Percentiles rank a stretch among this genome's conserved stretches.
These are phyloP conservation scores for Tetrahymena malaccensis DNA, from an alignment of 73 alveolate genomes.

Conservation along the genomic window DNA sequence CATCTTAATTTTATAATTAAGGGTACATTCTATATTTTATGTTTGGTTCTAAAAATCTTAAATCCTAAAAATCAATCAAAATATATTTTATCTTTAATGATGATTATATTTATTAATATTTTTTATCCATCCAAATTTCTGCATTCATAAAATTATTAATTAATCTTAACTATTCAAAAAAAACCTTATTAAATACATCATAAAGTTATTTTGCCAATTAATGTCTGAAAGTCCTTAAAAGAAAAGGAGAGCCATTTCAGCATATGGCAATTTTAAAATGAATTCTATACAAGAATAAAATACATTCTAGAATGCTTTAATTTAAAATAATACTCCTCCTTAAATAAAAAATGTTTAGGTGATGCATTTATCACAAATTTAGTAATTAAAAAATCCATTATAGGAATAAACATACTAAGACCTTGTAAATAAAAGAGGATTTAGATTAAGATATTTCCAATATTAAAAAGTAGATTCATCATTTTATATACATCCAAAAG, in stretches of 20 bases:
- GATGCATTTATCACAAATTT: background rate
- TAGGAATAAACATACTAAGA: background rate
- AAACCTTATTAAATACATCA: too few relatives aligned
- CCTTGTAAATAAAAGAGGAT: background rate
- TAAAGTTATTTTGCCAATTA: background rate
- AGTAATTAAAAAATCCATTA: background rate
- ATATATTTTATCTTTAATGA: background rate
- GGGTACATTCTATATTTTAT: too few relatives aligned
- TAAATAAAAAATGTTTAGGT: background rate
- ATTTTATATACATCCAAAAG: background rate
- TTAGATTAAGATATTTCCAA: background rate
- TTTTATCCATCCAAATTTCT: background rate
- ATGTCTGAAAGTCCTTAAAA: background rate
- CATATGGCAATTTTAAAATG: background rate
- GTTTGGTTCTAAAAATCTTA: background rate
- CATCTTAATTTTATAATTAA: too few relatives aligned
- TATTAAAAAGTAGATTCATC: background rate
- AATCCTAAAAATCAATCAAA: background rate
- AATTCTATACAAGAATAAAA: background rate
- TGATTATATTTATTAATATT: too few relatives aligned
- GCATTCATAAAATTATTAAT: too few relatives aligned
- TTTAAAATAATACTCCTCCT: background rate
- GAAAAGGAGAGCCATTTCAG: background rate
- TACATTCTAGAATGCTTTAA: background rate
- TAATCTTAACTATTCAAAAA: background rate